Evolutionary conservation across 139 green algal species (phyloP).

Genomic region (Pseudopediastrum boryanum): DNA sequence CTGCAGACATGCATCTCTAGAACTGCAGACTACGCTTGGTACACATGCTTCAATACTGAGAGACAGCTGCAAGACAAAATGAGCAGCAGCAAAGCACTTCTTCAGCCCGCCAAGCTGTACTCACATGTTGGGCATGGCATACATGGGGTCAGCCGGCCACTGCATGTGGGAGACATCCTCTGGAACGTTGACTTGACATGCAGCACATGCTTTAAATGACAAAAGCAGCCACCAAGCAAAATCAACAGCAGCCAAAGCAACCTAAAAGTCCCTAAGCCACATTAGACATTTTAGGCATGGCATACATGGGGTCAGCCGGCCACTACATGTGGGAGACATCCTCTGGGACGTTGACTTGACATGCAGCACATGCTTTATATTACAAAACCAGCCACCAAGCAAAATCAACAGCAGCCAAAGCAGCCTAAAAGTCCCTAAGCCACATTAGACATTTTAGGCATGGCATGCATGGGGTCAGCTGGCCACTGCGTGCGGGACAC

Average conservation of each 20-base stretch:
- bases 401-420: not conserved
- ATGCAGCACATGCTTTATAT: not conserved
- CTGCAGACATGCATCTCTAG: not conserved
- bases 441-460: constrained; percentile 36
- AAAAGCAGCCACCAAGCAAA: not conserved
- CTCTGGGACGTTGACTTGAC: constrained; percentile 66
- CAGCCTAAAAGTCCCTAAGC: not conserved
- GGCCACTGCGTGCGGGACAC: constrained; percentile 74
- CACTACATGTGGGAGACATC: constrained; percentile 70
- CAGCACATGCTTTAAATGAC: not conserved
- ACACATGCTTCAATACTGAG: not conserved
- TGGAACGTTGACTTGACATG: constrained; percentile 55
- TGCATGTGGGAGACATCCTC: constrained; percentile 70
- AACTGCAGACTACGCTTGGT: not conserved
- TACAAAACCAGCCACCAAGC: not conserved
- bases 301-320: constrained; percentile 88
- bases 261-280: not conserved
- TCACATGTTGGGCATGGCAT: constrained; percentile 66
- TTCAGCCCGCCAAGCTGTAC: not conserved
- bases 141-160: constrained; percentile 87
- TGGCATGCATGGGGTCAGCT: constrained; percentile 87
- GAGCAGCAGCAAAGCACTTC: not conserved
- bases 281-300: constrained; percentile 51
- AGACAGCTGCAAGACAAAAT: not conserved
- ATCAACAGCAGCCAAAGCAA: not conserved